Evolutionary conservation across 2,329 filamentous ascomycete genomes (phyloP).

Genomic region (Beauveria rudraprayagi): DNA sequence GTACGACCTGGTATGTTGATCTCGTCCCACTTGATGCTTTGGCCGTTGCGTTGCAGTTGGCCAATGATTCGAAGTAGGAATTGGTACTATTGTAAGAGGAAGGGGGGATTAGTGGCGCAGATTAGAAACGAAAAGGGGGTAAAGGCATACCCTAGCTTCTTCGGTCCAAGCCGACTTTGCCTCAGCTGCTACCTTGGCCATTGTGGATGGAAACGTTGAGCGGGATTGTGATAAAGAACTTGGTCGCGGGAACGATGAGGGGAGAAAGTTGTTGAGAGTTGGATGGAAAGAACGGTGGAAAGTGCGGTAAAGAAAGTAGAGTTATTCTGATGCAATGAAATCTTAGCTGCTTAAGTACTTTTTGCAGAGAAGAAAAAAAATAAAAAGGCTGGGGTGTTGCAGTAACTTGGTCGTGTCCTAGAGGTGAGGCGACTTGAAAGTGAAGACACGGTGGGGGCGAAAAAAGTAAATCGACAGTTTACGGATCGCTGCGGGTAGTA

Average conservation of each 20-base stretch:
- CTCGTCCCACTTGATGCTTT: slow-evolving; percentile 14
- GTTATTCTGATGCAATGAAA: background rate
- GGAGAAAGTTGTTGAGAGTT: background rate
- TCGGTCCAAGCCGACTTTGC: slow-evolving; percentile 2
- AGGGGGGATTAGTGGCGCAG: background rate
- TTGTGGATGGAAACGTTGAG: background rate
- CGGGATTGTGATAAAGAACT: background rate
- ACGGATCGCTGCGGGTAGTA: background rate
- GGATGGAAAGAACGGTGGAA: background rate
- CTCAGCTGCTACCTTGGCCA: background rate
- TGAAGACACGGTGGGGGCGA: background rate
- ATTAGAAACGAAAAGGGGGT: too few relatives aligned
- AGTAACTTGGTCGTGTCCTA: background rate
- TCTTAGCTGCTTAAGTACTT: background rate
- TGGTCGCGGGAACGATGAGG: background rate
- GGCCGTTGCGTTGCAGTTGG: slow-evolving; percentile 10
- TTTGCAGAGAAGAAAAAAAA: background rate
- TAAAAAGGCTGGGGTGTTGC: background rate
- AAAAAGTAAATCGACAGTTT: background rate
- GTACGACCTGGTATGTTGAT: slow-evolving; percentile 17
- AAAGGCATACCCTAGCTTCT: background rate
- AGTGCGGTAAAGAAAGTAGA: background rate
- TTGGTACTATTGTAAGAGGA: slow-evolving; percentile 7
- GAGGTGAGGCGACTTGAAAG: background rate
- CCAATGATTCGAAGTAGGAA: slow-evolving; percentile 13